Evolutionary conservation across 345 rosid genomes (phyloP).

Genomic region (Eutrema heterophyllum): DNA sequence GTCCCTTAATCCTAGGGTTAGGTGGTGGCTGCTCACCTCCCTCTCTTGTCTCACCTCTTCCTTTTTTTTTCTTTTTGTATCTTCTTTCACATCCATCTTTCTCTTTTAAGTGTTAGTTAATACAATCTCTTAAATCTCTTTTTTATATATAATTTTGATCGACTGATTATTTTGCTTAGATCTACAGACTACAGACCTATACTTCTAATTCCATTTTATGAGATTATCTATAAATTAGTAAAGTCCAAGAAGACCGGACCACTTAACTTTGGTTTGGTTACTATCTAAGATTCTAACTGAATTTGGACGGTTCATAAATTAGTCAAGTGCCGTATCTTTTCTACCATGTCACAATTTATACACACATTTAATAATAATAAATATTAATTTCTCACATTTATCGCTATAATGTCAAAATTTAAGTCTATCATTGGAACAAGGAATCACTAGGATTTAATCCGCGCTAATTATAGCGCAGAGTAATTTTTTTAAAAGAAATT

Average conservation of each 20-base stretch:
- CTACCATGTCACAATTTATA: background rate
- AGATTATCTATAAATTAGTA: background rate
- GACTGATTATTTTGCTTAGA: background rate
- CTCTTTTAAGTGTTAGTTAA: background rate
- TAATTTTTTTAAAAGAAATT: too few relatives aligned
- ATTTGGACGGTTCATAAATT: background rate
- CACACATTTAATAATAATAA: background rate
- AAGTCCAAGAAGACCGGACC: background rate
- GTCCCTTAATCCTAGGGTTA: constrained; percentile 35
- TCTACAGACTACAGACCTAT: background rate
- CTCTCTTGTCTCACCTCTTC: constrained; percentile 26
- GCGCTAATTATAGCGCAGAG: too few relatives aligned
- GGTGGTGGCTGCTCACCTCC: constrained; percentile 84
- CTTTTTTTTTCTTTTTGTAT: constrained; percentile 7
- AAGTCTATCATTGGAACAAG: too few relatives aligned
- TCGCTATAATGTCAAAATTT: background rate
- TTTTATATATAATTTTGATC: background rate
- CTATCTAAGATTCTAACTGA: too few relatives aligned
- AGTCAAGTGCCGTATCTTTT: background rate
- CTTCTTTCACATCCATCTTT: constrained; percentile 18
- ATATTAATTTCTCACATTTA: background rate
- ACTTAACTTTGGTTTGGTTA: constrained; percentile 2
- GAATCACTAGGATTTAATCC: too few relatives aligned
- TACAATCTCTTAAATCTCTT: constrained; percentile 13
- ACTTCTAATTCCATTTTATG: background rate